Evolutionary conservation across 208 protist species (phyloP), one percentile per base, ranked within the genome.

Genomic region (Wallacemonas sp.): DNA sequence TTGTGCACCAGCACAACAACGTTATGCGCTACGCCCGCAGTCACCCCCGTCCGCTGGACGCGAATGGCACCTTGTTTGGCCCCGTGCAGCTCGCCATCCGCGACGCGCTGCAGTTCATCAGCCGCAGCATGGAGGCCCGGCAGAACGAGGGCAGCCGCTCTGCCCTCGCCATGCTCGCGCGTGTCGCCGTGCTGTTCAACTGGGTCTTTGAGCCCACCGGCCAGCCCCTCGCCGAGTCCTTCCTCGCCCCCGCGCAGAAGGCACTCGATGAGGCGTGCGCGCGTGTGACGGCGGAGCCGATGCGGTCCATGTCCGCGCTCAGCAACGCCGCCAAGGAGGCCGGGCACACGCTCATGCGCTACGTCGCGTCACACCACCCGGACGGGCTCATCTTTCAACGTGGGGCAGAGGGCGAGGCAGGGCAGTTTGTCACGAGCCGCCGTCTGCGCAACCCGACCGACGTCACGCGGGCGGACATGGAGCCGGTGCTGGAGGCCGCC

Each of bases 1-100:
- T 76, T 1, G n/a, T 81, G 33, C 75, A 63, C 12, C 69, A 76
- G 46, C 75, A 76, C 62, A 70, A 67, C 45, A 67, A 63, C 23
- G 33, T 67, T 28, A 36, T 76, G 36, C 67, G 57, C 31, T 70
- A 73, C 62, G 57, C 74, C 44, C 61, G 71, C 44, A 71, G 52
- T 4, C 75, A 81, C 70, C 33, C 65, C 16, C 61, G 45, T 4
- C 66, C 69, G 3, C 41, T 31, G 10, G 36, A 49, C 10, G 45
- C 45, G 5, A 50, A 44, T 23, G 39, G 28, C 26, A 59, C 52
- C 10, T 8, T 41, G 54, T 31, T n/a, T 8, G 46, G 31, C 1
- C 42, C 38, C 8, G 2, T 28, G 14, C 64, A 70, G 57, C 50
- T 65, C 11, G 20, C 62, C 16, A 67, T 59, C 44, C 7, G 71